Evolutionary conservation across 352 stramenopile species (phyloP).

Genomic region (Blastocystis sp.): DNA sequence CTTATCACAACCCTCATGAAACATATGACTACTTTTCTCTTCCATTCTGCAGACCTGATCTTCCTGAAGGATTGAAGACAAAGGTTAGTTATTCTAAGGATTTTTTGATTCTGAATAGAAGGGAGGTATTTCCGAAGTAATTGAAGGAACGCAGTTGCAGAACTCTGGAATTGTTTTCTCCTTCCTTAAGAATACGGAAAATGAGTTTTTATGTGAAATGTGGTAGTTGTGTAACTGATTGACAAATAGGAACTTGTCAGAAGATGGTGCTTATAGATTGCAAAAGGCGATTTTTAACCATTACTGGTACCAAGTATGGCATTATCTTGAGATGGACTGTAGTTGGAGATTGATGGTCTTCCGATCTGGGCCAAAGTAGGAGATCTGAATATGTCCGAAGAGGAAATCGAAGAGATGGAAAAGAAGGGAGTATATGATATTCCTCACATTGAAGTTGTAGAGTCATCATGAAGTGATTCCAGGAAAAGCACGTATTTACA

Average conservation of each 20-base stretch:
- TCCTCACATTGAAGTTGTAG: too few relatives aligned
- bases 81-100: slow-evolving; percentile 63
- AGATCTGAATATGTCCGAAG: slow-evolving; percentile 82
- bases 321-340: background rate
- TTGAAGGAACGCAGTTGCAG: slow-evolving; percentile 86
- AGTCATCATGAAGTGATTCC: slow-evolving; percentile 60
- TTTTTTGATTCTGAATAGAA: background rate
- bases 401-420: slow-evolving; percentile 76
- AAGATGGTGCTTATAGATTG: slow-evolving; percentile 69
- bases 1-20: slow-evolving; percentile 93
- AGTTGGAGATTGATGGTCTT: slow-evolving; percentile 92
- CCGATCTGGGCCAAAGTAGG: slow-evolving; percentile 95
- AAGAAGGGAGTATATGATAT: slow-evolving; percentile 67
- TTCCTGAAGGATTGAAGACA: slow-evolving; percentile 72
- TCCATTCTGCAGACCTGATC: slow-evolving; percentile 91
- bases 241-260: slow-evolving; percentile 61
- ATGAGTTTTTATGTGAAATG: slow-evolving; percentile 58
- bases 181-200: slow-evolving; percentile 67
- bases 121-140: slow-evolving; percentile 82
- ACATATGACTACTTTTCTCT: slow-evolving; percentile 98
- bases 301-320: slow-evolving; percentile 88
- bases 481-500: slow-evolving; percentile 79
- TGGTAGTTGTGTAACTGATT: background rate
- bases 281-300: slow-evolving; percentile 80
- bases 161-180: slow-evolving; percentile 79